phyloP scores from a whole-genome alignment of 1,139 yeast genomes.

The Protomyces lactucae-debilis region DNA sequence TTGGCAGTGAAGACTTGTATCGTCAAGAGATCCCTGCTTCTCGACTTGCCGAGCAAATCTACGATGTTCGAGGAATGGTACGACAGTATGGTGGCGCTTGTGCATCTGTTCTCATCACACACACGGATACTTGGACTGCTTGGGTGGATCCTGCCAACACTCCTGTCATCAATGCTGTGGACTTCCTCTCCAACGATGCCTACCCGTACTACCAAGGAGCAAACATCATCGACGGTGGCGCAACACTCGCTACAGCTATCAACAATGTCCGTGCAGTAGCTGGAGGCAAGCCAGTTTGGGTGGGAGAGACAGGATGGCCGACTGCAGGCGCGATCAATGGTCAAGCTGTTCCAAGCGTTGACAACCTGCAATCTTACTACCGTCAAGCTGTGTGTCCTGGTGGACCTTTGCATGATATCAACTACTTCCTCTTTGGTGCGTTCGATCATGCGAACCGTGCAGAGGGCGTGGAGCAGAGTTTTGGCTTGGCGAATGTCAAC shows the following conservation, averaged over 20 bases:
- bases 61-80: conserved; percentile 25
- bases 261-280: conserved; percentile 77
- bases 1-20: conserved; percentile 89
- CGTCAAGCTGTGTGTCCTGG: background rate
- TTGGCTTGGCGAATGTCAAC: conserved; percentile 8
- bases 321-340: conserved; percentile 72
- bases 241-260: conserved; percentile 93
- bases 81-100: conserved; percentile 13
- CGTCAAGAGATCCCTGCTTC: conserved; percentile 71
- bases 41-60: conserved; percentile 24
- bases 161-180: conserved; percentile 72
- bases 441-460: conserved; percentile 7
- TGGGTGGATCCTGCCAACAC: conserved; percentile 69
- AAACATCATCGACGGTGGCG: conserved; percentile 72
- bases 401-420: background rate
- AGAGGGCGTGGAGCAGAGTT: conserved; percentile 15
- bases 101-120: conserved; percentile 5
- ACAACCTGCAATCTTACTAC: conserved; percentile 77
- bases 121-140: conserved; percentile 90
- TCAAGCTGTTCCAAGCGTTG: conserved; percentile 52
- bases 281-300: conserved; percentile 86
- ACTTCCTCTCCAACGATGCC: conserved; percentile 84
- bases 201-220: conserved; percentile 99
- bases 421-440: conserved; percentile 7
- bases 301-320: conserved; percentile 99